Conservation (phyloP, 2,329 filamentous ascomycete genomes). For the Ophiosphaerella herpotricha region DNA sequence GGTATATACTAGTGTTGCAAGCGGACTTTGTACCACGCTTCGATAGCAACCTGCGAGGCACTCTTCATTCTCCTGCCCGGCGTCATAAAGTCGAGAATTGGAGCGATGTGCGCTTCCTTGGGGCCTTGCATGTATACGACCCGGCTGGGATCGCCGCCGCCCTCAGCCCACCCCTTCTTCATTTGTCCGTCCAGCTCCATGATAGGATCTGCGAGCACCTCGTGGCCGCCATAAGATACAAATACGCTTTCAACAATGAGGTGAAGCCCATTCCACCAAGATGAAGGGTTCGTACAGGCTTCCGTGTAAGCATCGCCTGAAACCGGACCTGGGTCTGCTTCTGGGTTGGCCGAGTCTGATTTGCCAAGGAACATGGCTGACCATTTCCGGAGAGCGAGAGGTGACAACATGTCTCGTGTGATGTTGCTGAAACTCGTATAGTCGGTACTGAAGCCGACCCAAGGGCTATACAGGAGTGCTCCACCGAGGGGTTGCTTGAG, state of each 20-base stretch:
- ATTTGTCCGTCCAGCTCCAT: slow-evolving; percentile 9
- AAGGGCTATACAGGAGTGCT: slow-evolving; percentile 20
- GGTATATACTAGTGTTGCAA: not conserved
- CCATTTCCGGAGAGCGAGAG: slow-evolving; percentile 14
- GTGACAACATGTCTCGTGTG: slow-evolving; percentile 11
- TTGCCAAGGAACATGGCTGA: slow-evolving; percentile 21
- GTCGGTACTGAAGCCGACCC: slow-evolving; percentile 19
- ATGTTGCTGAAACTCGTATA: slow-evolving; percentile 20
- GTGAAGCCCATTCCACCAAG: slow-evolving; percentile 15
- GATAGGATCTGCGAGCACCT: slow-evolving; percentile 19
- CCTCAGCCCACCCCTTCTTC: slow-evolving; percentile 19
- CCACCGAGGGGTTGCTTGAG: slow-evolving; percentile 15
- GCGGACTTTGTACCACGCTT: slow-evolving; percentile 16
- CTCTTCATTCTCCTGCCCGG: slow-evolving; percentile 6
- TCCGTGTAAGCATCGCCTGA: slow-evolving; percentile 22
- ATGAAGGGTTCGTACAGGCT: slow-evolving; percentile 12
- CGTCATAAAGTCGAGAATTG: slow-evolving; percentile 22
- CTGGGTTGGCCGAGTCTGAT: slow-evolving; percentile 7
- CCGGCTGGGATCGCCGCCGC: slow-evolving; percentile 15
- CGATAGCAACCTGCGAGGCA: slow-evolving; percentile 13
- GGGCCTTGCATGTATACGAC: slow-evolving; percentile 15
- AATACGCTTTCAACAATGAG: slow-evolving; percentile 13
- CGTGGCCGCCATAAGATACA: slow-evolving; percentile 11
- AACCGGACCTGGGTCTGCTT: slow-evolving; percentile 12
- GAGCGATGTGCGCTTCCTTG: slow-evolving; percentile 22